Percentiles rank a stretch among this genome's conserved stretches.
These are phyloP conservation scores for Myrmaecium sp. DNA, from an alignment of 2,329 filamentous ascomycete genomes.

Conservation along the genomic window DNA sequence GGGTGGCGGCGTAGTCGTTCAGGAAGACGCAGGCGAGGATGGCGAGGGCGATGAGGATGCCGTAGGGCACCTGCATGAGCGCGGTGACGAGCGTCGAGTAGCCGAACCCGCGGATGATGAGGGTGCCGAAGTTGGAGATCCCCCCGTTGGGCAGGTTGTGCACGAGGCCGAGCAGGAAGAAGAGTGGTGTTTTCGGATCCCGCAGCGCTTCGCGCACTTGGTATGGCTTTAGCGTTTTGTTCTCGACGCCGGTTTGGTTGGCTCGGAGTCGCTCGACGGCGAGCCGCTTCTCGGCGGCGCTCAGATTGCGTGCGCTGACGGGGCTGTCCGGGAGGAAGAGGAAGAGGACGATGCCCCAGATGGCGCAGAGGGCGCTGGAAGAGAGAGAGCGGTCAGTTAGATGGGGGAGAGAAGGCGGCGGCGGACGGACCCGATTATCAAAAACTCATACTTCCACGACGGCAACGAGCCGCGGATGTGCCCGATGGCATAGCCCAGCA, in stretches of 20 bases:
- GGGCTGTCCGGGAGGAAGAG: constrained; percentile 38
- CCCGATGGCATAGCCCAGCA: constrained; percentile 43
- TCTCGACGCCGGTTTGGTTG: constrained; percentile 34
- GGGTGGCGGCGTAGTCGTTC: constrained; percentile 4
- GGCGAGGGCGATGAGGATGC: constrained; percentile 9
- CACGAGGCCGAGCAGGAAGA: constrained; percentile 19
- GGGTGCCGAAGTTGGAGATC: constrained; percentile 20
- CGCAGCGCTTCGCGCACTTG: constrained; percentile 29
- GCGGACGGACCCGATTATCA: constrained; percentile 32
- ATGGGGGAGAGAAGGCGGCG: constrained; percentile 1
- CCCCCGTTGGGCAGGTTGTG: constrained; percentile 24
- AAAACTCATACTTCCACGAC: constrained; percentile 51
- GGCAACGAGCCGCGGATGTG: constrained; percentile 39
- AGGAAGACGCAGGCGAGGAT: constrained; percentile 9
- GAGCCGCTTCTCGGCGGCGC: constrained; percentile 7
- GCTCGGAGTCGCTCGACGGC: constrained; percentile 24
- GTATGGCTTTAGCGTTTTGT: constrained; percentile 30
- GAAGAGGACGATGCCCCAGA: constrained; percentile 43
- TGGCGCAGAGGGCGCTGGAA: constrained; percentile 36
- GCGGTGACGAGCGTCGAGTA: constrained; percentile 21
- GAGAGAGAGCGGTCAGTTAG: neutral
- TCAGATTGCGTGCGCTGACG: constrained; percentile 11
- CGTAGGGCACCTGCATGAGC: constrained; percentile 15
- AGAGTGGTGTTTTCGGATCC: constrained; percentile 28
- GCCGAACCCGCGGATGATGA: constrained; percentile 25